These are phyloP conservation scores for Didymella lethalis DNA, from an alignment of 2,329 filamentous ascomycete genomes.

Conservation along the genomic window DNA sequence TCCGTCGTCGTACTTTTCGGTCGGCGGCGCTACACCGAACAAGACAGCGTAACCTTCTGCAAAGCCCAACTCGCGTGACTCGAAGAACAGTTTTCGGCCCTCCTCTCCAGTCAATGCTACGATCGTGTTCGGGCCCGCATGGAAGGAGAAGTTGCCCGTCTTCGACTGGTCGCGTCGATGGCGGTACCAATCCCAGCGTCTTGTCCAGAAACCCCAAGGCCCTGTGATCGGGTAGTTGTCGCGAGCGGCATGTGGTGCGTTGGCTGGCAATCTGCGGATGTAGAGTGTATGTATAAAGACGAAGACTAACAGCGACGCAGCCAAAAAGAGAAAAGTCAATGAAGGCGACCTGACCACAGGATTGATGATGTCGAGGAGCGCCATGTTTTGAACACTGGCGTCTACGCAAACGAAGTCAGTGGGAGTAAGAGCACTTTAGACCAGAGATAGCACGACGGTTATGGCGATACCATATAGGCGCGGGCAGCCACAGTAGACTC, in stretches of 20 bases:
- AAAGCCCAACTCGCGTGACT: slow-evolving; percentile 56
- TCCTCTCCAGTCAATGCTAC: slow-evolving; percentile 56
- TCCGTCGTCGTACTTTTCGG: slow-evolving; percentile 23
- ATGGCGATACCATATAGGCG: slow-evolving; percentile 8
- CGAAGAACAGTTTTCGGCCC: slow-evolving; percentile 56
- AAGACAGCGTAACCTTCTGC: slow-evolving; percentile 51
- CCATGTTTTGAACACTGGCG: slow-evolving; percentile 13
- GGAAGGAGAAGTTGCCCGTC: slow-evolving; percentile 60
- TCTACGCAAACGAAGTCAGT: not conserved
- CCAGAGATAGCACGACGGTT: not conserved
- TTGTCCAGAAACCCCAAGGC: slow-evolving; percentile 57
- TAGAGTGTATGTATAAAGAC: slow-evolving; percentile 26
- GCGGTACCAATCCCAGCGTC: slow-evolving; percentile 56
- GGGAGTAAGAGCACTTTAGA: not conserved
- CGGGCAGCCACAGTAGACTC: slow-evolving; percentile 1
- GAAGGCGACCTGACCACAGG: slow-evolving; percentile 20
- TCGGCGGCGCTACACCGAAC: slow-evolving; percentile 32
- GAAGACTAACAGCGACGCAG: slow-evolving; percentile 24
- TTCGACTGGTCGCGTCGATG: slow-evolving; percentile 41
- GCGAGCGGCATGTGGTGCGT: slow-evolving; percentile 32
- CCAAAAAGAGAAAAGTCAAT: slow-evolving; percentile 19
- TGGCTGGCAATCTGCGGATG: slow-evolving; percentile 30
- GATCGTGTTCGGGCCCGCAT: slow-evolving; percentile 56
- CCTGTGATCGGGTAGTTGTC: slow-evolving; percentile 55
- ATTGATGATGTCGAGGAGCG: slow-evolving; percentile 13